Conservation (phyloP, 768 basidiomycete species). For the Gloeophyllum trabeum region DNA sequence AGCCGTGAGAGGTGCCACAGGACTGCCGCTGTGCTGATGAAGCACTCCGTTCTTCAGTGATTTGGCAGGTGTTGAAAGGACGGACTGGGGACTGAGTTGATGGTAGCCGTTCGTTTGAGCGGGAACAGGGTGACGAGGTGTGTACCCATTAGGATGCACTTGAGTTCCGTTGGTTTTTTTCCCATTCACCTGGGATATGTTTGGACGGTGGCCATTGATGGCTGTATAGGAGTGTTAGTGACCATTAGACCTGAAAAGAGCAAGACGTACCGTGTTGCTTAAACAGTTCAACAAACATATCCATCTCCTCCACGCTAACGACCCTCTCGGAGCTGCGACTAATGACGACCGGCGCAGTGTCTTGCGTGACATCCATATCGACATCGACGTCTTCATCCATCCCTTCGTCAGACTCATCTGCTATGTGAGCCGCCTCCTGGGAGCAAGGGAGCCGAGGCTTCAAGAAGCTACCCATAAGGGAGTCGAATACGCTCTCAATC, state of each 20-base stretch:
- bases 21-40: neutral
- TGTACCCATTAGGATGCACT: too few relatives aligned
- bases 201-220: too few relatives aligned
- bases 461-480: constrained; percentile 41
- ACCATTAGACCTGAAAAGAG: too few relatives aligned
- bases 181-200: too few relatives aligned
- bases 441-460: constrained; percentile 15
- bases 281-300: constrained; percentile 54
- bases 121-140: too few relatives aligned
- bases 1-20: constrained; percentile 18
- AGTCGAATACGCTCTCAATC: constrained; percentile 57
- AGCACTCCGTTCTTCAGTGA: too few relatives aligned
- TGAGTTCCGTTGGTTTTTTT: too few relatives aligned
- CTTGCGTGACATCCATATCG: constrained; percentile 12
- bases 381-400: constrained; percentile 16
- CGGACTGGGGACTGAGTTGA: too few relatives aligned
- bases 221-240: too few relatives aligned
- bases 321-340: constrained; percentile 20
- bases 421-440: constrained; percentile 2
- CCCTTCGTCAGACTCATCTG: constrained; percentile 8
- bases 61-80: too few relatives aligned
- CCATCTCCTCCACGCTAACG: constrained; percentile 46
- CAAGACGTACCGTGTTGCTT: too few relatives aligned
- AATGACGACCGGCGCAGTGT: constrained; percentile 6
- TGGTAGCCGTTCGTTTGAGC: too few relatives aligned